phyloP scores from a whole-genome alignment of 139 green algal species.

The Chlorella sp. region DNA sequence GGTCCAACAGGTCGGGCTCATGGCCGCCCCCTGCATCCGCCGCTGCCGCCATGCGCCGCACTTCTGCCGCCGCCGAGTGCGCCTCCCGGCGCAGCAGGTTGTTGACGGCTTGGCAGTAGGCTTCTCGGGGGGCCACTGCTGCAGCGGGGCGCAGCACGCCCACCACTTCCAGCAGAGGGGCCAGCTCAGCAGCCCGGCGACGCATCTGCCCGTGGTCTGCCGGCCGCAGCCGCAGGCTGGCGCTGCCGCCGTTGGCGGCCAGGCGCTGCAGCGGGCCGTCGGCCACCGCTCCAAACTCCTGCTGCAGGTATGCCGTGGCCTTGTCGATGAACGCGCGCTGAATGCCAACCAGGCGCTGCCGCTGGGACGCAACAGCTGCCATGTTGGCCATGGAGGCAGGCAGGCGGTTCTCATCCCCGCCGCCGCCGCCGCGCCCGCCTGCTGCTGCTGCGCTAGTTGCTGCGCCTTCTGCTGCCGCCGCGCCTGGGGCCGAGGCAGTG shows the following conservation, averaged over 20 bases:
- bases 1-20: conserved; percentile 24
- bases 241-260: background rate
- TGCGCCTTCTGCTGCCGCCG: no score
- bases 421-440: background rate
- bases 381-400: conserved; percentile 6
- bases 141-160: conserved; percentile 35
- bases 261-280: conserved; percentile 26
- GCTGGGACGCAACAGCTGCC: conserved; percentile 43
- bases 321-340: conserved; percentile 22
- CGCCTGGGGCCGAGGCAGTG: background rate
- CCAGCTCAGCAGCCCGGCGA: conserved; percentile 22
- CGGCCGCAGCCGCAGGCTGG: background rate
- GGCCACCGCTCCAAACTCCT: conserved; percentile 28
- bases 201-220: conserved; percentile 33
- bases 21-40: background rate
- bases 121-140: conserved; percentile 26
- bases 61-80: conserved; percentile 17
- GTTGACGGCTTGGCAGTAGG: conserved; percentile 50
- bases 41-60: conserved; percentile 21
- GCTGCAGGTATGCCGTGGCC: conserved; percentile 17
- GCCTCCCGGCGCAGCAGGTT: conserved; percentile 45
- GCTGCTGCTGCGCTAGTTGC: background rate
- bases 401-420: conserved; percentile 5
- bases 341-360: conserved; percentile 39
- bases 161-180: conserved; percentile 49